Conservation (phyloP, 306 rosid species). For the Albizia julibrissin region DNA sequence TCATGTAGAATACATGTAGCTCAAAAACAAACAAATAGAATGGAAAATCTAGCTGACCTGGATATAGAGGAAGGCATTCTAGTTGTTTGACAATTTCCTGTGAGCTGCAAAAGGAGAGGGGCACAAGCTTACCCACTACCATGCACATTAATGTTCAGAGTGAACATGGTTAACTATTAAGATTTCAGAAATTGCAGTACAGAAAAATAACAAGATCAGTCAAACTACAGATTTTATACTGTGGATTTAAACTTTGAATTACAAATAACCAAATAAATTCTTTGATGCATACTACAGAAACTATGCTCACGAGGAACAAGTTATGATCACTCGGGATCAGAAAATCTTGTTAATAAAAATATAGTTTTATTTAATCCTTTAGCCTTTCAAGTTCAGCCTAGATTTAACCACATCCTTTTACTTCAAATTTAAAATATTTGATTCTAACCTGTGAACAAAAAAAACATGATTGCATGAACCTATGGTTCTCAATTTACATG, state of each 20-base stretch:
- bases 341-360: background rate
- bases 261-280: constrained; percentile 6
- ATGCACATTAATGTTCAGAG: background rate
- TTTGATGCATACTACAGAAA: background rate
- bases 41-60: constrained; percentile 49
- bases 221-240: background rate
- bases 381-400: background rate
- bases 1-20: constrained; percentile 1
- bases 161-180: constrained; percentile 1
- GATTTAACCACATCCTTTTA: background rate
- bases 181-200: background rate
- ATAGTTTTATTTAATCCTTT: background rate
- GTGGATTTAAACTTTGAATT: background rate
- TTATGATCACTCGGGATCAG: background rate
- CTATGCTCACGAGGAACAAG: background rate
- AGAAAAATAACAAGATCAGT: constrained; percentile 7
- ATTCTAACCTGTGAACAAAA: background rate
- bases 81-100: constrained; percentile 57
- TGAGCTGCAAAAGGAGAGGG: constrained; percentile 51
- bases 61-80: constrained; percentile 86
- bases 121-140: constrained; percentile 31
- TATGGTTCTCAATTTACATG: background rate
- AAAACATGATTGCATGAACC: background rate
- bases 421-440: background rate
- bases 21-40: constrained; percentile 23